These are phyloP conservation scores for Lignosus rhinocerotis DNA, from an alignment of 1,284 basidiomycete species.

Conservation along the genomic window DNA sequence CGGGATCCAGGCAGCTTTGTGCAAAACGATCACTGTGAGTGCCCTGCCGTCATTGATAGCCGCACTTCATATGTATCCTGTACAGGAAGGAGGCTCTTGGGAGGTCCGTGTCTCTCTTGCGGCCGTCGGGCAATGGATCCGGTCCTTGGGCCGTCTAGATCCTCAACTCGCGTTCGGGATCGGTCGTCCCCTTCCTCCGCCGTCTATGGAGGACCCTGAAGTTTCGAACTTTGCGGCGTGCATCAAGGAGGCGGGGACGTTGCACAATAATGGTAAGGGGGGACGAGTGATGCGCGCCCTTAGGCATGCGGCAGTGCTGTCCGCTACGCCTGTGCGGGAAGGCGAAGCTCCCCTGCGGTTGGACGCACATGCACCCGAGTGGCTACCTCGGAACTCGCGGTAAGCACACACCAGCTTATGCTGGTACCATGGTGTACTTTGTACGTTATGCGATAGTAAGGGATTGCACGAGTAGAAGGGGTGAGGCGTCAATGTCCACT, in stretches of 20 bases:
- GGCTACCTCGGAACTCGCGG: slow-evolving; percentile 25
- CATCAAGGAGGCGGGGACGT: slow-evolving; percentile 26
- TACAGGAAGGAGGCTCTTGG: slow-evolving; percentile 65
- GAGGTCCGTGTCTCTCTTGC: slow-evolving; percentile 62
- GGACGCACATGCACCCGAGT: slow-evolving; percentile 34
- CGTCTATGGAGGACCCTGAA: slow-evolving; percentile 36
- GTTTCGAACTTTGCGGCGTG: slow-evolving; percentile 33
- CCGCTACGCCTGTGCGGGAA: slow-evolving; percentile 45
- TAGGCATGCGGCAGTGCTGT: slow-evolving; percentile 48
- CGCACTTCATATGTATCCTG: background rate
- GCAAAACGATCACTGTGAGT: slow-evolving; percentile 52
- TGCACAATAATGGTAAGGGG: slow-evolving; percentile 12
- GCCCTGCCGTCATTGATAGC: background rate
- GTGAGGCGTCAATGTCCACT: too few species aligned
- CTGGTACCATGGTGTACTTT: too few species aligned
- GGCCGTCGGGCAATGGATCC: slow-evolving; percentile 56
- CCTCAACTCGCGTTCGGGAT: slow-evolving; percentile 43
- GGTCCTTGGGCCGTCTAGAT: slow-evolving; percentile 50
- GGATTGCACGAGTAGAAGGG: too few species aligned
- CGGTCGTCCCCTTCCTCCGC: slow-evolving; percentile 39
- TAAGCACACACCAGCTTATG: too few species aligned
- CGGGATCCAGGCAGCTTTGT: slow-evolving; percentile 57
- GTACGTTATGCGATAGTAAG: too few species aligned
- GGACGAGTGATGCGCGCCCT: slow-evolving; percentile 43
- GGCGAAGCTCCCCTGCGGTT: slow-evolving; percentile 39